A percentile compares a stretch with the other conserved stretches of the same genome.
Conservation (phyloP, 2,329 filamentous ascomycete genomes). For the Volutella citrinella region DNA sequence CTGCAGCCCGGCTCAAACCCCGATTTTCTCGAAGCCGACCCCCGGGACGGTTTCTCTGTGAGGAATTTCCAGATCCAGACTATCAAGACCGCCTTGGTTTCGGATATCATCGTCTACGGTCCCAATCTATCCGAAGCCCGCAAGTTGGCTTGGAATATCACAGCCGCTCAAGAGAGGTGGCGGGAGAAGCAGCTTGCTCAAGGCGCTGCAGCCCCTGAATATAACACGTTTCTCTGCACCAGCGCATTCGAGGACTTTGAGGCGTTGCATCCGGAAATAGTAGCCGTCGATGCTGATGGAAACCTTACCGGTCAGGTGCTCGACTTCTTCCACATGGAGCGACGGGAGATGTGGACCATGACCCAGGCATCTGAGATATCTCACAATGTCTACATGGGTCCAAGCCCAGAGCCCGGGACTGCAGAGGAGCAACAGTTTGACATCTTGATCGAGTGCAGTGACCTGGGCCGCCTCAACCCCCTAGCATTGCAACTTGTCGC, state of each 20-base stretch:
- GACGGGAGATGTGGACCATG: conserved; percentile 91
- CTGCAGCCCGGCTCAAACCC: conserved; percentile 50
- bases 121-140: conserved; percentile 61
- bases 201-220: conserved; percentile 56
- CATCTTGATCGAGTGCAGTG: conserved; percentile 83
- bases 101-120: conserved; percentile 90
- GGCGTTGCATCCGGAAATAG: conserved; percentile 62
- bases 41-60: conserved; percentile 87
- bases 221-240: conserved; percentile 79
- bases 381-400: conserved; percentile 85
- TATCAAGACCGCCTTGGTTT: conserved; percentile 81
- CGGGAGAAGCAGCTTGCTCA: conserved; percentile 59
- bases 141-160: conserved; percentile 66
- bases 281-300: conserved; percentile 72
- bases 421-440: conserved; percentile 67
- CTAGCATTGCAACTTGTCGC: conserved; percentile 62
- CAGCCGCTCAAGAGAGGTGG: conserved; percentile 75
- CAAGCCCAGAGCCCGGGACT: conserved; percentile 69
- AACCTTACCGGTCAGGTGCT: conserved; percentile 72
- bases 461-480: conserved; percentile 74
- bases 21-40: conserved; percentile 80
- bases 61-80: conserved; percentile 97
- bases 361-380: conserved; percentile 85
- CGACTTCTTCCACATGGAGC: conserved; percentile 87
- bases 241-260: conserved; percentile 71